A percentile compares a stretch with the other conserved stretches of the same genome.
These are phyloP conservation scores for Trichophyton verrucosum DNA, from an alignment of 2,329 filamentous ascomycete species.

Conservation along the genomic window DNA sequence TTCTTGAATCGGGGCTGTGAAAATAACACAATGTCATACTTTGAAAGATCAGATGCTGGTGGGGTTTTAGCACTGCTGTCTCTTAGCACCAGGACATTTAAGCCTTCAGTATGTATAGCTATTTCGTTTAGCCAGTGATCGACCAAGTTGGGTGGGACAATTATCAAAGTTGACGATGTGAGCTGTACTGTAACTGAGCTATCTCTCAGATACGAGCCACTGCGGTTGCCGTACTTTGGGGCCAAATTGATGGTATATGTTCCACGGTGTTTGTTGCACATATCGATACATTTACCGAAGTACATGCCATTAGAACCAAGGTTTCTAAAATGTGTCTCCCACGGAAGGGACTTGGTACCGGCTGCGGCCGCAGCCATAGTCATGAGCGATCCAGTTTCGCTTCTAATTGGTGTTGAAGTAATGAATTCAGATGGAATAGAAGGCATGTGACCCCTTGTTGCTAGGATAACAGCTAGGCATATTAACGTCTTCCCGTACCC, in stretches of 20 bases:
- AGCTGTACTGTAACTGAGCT: constrained; percentile 3
- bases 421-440: constrained; percentile 52
- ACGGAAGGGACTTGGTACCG: constrained; percentile 56
- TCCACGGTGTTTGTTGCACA: constrained; percentile 47
- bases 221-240: constrained; percentile 31
- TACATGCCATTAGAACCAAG: constrained; percentile 39
- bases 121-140: constrained; percentile 79
- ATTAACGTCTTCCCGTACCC: constrained; percentile 75
- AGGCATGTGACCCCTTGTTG: constrained; percentile 58
- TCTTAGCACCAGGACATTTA: constrained; percentile 54
- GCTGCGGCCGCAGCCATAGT: constrained; percentile 64
- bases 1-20: constrained; percentile 60
- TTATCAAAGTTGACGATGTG: constrained; percentile 53
- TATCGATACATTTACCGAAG: constrained; percentile 43
- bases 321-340: constrained; percentile 51
- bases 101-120: constrained; percentile 55
- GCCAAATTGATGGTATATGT: constrained; percentile 45
- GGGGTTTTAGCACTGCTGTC: constrained; percentile 45
- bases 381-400: constrained; percentile 48
- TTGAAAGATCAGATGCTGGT: constrained; percentile 43
- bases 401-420: constrained; percentile 29
- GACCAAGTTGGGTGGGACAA: constrained; percentile 73
- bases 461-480: constrained; percentile 62
- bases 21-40: constrained; percentile 67
- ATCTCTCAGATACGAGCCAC: constrained; percentile 24